Evolutionary conservation across 2,329 filamentous ascomycete species (phyloP).

Genomic region (Cytospora leucostoma): DNA sequence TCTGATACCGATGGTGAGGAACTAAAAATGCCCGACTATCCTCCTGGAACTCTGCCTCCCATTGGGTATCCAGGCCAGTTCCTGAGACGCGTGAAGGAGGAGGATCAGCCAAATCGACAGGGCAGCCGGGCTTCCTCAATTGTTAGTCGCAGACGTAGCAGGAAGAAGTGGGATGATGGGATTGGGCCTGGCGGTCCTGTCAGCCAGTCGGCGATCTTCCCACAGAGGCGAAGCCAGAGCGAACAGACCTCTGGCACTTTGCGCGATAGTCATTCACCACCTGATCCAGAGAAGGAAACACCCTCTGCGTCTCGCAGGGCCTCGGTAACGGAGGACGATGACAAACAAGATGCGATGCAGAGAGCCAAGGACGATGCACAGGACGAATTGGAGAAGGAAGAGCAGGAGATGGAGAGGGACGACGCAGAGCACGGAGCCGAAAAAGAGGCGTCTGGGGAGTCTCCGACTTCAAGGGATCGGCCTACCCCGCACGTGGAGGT

Average conservation of each 20-base stretch:
- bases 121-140: constrained; percentile 62
- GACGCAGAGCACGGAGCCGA: constrained; percentile 16
- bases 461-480: not conserved
- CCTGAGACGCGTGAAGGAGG: constrained; percentile 79
- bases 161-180: constrained; percentile 70
- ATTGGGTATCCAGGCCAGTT: constrained; percentile 74
- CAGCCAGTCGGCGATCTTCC: constrained; percentile 85
- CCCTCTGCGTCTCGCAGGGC: constrained; percentile 28
- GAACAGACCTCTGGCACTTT: constrained; percentile 29
- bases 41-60: constrained; percentile 71
- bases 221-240: constrained; percentile 48
- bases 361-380: constrained; percentile 29
- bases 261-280: constrained; percentile 27
- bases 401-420: constrained; percentile 26
- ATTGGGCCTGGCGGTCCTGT: constrained; percentile 83
- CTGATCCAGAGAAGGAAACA: constrained; percentile 32
- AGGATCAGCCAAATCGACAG: constrained; percentile 57
- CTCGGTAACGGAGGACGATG: constrained; percentile 30
- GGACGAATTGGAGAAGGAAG: constrained; percentile 37
- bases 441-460: not conserved
- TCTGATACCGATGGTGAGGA: constrained; percentile 75
- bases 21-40: constrained; percentile 59
- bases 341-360: constrained; percentile 33
- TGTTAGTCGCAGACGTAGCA: constrained; percentile 59
- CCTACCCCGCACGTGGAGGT: constrained; percentile 55